Evolutionary conservation across 257 asterid species (phyloP).

Genomic region (Ballota nigra): DNA sequence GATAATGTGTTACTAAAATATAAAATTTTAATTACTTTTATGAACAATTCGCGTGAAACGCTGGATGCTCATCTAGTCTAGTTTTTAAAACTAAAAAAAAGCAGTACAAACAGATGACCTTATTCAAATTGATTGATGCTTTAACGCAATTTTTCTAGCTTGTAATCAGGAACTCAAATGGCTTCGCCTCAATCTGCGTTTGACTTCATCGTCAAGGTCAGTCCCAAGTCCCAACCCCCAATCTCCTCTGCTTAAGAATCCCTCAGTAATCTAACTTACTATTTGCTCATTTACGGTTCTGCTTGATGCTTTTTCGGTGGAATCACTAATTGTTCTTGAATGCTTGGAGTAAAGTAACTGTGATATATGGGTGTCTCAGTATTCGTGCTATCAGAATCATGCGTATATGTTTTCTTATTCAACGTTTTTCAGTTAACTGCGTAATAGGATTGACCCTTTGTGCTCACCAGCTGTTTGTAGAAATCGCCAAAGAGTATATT

Average conservation of each 20-base stretch:
- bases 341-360: background rate
- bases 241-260: no score
- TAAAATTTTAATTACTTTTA: no score
- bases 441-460: background rate
- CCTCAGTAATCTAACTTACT: no score
- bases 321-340: no score
- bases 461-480: slow-evolving; percentile 1
- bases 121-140: background rate
- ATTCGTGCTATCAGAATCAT: background rate
- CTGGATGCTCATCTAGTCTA: no score
- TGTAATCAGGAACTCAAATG: slow-evolving; percentile 7
- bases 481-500: background rate
- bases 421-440: background rate
- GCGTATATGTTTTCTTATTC: background rate
- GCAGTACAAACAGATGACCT: no score
- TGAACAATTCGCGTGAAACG: no score
- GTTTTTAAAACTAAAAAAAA: no score
- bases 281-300: no score
- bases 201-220: slow-evolving; percentile 38
- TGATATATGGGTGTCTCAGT: background rate
- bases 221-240: background rate
- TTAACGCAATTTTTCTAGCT: background rate
- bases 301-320: no score
- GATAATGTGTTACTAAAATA: no score
- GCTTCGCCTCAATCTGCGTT: slow-evolving; percentile 28